These are phyloP conservation scores for Fusarium nodosum DNA, from an alignment of 2,329 filamentous ascomycete genomes.

Conservation along the genomic window DNA sequence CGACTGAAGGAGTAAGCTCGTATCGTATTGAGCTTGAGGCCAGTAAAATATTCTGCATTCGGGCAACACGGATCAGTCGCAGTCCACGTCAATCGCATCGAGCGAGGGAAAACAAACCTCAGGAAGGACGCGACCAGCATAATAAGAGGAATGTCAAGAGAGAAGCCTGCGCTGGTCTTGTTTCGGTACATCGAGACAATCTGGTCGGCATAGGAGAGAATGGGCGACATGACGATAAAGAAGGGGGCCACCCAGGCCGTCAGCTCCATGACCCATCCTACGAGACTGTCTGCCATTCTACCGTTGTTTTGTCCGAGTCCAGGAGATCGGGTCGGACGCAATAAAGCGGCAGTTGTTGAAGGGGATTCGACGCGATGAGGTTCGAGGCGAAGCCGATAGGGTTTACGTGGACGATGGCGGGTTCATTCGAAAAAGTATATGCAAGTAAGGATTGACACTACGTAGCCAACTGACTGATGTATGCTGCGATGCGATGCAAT, in stretches of 20 bases:
- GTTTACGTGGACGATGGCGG: constrained; percentile 19
- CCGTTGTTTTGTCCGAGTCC: constrained; percentile 8
- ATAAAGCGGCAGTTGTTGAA: neutral
- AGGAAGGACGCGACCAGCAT: constrained; percentile 78
- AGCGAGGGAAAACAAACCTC: constrained; percentile 60
- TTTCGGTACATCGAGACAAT: constrained; percentile 73
- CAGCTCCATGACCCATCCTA: constrained; percentile 47
- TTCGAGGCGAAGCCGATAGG: constrained; percentile 10
- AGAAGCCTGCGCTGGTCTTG: constrained; percentile 76
- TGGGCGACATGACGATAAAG: constrained; percentile 73
- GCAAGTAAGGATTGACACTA: neutral
- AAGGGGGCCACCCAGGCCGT: constrained; percentile 71
- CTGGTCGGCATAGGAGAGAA: constrained; percentile 76
- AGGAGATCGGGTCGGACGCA: neutral
- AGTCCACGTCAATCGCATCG: constrained; percentile 6
- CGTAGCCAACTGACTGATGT: constrained; percentile 1
- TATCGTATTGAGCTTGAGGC: constrained; percentile 75
- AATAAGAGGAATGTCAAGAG: constrained; percentile 78
- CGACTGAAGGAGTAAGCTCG: constrained; percentile 73
- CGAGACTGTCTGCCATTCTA: constrained; percentile 31
- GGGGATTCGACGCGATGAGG: constrained; percentile 16
- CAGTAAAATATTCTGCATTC: constrained; percentile 75
- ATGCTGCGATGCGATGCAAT: neutral
- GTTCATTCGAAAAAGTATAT: constrained; percentile 20
- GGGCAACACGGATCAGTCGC: constrained; percentile 40